These are phyloP conservation scores for Heritiera littoralis DNA, from an alignment of 345 rosid species.

Conservation along the genomic window DNA sequence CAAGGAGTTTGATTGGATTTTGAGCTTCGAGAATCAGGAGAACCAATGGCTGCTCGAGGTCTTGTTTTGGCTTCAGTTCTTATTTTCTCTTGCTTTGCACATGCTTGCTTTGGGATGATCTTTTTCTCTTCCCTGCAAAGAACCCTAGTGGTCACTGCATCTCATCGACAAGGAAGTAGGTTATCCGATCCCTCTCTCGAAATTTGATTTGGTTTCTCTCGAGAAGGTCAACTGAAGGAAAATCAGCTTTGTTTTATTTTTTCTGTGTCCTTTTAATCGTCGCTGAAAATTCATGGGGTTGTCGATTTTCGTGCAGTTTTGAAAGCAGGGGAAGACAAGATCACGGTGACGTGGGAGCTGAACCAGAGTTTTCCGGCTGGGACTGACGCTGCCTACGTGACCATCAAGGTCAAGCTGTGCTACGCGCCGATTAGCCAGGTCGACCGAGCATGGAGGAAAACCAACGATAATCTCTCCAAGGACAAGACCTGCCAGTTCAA, in stretches of 20 bases:
- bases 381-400: slow-evolving; percentile 48
- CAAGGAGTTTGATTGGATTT: background rate
- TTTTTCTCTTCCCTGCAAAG: slow-evolving; percentile 7
- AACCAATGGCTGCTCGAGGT: slow-evolving; percentile 34
- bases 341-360: slow-evolving; percentile 56
- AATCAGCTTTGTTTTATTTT: background rate
- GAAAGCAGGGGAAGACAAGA: slow-evolving; percentile 25
- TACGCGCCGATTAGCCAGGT: slow-evolving; percentile 72
- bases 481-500: slow-evolving; percentile 66
- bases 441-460: slow-evolving; percentile 79
- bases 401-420: slow-evolving; percentile 54
- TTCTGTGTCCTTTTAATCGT: background rate
- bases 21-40: background rate
- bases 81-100: slow-evolving; percentile 29
- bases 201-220: background rate
- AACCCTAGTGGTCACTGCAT: slow-evolving; percentile 16
- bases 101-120: slow-evolving; percentile 15
- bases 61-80: slow-evolving; percentile 33
- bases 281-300: background rate
- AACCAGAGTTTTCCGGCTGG: slow-evolving; percentile 44
- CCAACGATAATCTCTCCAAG: slow-evolving; percentile 45
- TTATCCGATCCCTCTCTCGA: background rate
- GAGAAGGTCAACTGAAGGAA: too few relatives aligned
- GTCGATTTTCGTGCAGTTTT: background rate
- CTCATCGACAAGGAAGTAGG: slow-evolving; percentile 18